These are phyloP conservation scores for Straminergon stramineum DNA, from an alignment of 225 moss, liverwort and hornwort species.

Conservation along the genomic window DNA sequence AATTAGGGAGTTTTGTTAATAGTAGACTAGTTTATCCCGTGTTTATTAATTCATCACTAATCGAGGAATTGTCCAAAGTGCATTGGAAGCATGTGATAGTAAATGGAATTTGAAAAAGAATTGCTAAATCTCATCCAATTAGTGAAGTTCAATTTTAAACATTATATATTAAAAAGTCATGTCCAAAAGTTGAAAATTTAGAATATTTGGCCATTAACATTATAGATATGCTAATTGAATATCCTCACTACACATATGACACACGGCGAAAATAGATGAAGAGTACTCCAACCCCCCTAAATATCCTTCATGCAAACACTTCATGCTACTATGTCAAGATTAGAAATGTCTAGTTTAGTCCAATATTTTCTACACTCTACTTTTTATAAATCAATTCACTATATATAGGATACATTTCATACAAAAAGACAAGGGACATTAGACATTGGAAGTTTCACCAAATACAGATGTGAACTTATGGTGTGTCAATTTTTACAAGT, in stretches of 20 bases:
- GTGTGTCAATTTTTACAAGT: neutral
- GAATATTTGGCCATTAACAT: neutral
- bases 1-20: neutral
- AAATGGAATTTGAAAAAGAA: neutral
- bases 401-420: neutral
- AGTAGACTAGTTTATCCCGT: neutral
- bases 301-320: neutral
- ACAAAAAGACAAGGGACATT: fast-evolving
- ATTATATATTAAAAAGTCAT: neutral
- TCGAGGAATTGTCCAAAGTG: neutral
- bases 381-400: neutral
- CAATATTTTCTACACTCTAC: neutral
- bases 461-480: neutral
- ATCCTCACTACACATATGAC: fast-evolving
- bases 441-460: neutral
- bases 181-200: neutral
- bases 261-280: neutral
- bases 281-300: fast-evolving
- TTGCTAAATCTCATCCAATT: neutral
- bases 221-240: neutral
- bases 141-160: neutral
- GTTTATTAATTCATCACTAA: neutral
- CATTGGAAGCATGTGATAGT: neutral
- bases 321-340: neutral
- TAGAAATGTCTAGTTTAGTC: neutral